Percentiles rank a stretch among this genome's conserved stretches.
These are phyloP conservation scores for Lipomyces spencermartinsiae DNA, from an alignment of 805 yeast genomes.

Conservation along the genomic window DNA sequence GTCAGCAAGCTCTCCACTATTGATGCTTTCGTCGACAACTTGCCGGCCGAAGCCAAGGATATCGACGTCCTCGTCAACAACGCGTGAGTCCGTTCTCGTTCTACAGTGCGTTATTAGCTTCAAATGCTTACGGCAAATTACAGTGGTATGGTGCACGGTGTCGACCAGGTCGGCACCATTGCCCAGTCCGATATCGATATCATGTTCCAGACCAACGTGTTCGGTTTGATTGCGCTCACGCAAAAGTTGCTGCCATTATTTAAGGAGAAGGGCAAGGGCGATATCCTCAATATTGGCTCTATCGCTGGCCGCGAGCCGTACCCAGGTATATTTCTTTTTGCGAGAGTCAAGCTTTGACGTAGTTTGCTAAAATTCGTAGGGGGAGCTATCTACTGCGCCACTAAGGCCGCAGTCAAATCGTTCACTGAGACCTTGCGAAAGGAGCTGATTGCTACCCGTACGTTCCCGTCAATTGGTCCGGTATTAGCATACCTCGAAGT, in stretches of 20 bases:
- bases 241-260: constrained; percentile 77
- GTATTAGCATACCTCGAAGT: background rate
- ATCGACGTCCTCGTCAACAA: constrained; percentile 70
- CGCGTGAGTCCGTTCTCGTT: constrained; percentile 50
- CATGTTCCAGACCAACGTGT: constrained; percentile 86
- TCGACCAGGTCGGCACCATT: constrained; percentile 75
- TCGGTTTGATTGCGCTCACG: constrained; percentile 83
- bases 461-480: background rate
- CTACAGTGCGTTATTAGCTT: background rate
- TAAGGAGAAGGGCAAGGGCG: constrained; percentile 68
- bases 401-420: constrained; percentile 66
- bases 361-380: constrained; percentile 44
- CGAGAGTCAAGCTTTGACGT: background rate
- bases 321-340: constrained; percentile 46
- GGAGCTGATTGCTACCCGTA: constrained; percentile 70
- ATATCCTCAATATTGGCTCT: constrained; percentile 69
- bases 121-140: constrained; percentile 2
- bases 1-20: constrained; percentile 60
- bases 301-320: constrained; percentile 75
- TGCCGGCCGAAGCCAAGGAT: constrained; percentile 62
- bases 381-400: constrained; percentile 73
- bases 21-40: constrained; percentile 56
- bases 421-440: constrained; percentile 69
- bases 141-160: constrained; percentile 70
- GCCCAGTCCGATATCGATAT: constrained; percentile 65